Percentiles rank a stretch among this genome's conserved stretches.
These are phyloP conservation scores for Trypanosoma platydactyli DNA, from an alignment of 208 protist species.

Conservation along the genomic window DNA sequence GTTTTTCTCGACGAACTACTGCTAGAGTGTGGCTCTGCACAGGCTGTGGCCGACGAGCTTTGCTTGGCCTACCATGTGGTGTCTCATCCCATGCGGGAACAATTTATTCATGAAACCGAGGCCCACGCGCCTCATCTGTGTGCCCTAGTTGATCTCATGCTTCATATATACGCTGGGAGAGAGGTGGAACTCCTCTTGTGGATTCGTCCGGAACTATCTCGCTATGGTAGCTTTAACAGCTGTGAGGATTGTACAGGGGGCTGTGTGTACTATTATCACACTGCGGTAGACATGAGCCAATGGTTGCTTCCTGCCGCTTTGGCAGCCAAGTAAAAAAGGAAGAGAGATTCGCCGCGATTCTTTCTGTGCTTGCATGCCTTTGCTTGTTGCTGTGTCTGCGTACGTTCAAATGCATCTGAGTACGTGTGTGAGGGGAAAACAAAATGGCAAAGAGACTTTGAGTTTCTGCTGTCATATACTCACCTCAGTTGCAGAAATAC, in stretches of 20 bases:
- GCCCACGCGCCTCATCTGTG: conserved; percentile 25
- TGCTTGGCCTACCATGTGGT: conserved; percentile 9
- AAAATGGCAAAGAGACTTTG: no score
- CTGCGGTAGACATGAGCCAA: conserved; percentile 19
- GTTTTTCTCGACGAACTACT: conserved; percentile 16
- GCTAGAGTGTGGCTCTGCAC: conserved; percentile 6
- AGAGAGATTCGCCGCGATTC: background rate
- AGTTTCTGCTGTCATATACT: no score
- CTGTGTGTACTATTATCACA: conserved; percentile 26
- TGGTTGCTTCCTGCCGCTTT: conserved; percentile 13
- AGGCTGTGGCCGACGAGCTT: conserved; percentile 24
- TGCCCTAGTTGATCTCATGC: conserved; percentile 28
- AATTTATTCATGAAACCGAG: conserved; percentile 15
- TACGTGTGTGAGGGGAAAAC: no score
- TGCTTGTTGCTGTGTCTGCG: background rate
- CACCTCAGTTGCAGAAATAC: background rate
- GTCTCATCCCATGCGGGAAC: conserved; percentile 24
- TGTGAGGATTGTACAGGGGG: background rate
- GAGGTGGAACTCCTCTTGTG: conserved; percentile 29
- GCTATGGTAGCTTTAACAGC: conserved; percentile 5
- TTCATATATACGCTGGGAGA: conserved; percentile 20
- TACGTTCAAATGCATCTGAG: no score
- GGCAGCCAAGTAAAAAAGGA: background rate
- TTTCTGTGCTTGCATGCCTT: background rate
- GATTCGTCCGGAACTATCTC: conserved; percentile 11